Conservation (phyloP, 192 early-diverging fungal species). For the Dimargaris xerosporica region DNA sequence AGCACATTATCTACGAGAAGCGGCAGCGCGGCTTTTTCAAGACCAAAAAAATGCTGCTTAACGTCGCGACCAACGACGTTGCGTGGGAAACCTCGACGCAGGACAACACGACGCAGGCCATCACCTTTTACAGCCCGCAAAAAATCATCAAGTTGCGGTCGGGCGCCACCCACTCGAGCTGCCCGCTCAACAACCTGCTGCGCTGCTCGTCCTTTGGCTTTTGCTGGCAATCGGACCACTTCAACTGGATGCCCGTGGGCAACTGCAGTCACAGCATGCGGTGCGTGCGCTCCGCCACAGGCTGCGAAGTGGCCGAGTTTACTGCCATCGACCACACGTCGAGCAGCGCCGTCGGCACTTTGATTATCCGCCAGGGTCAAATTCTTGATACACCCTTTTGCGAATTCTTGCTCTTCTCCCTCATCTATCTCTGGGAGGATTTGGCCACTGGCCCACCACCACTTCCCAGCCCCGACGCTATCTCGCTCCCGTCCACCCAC, state of each 20-base stretch:
- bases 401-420: constrained; percentile 10
- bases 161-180: constrained; percentile 3
- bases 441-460: not conserved
- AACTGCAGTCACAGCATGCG: constrained; percentile 1
- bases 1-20: not conserved
- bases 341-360: not conserved
- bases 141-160: constrained; percentile 4
- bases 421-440: constrained; percentile 7
- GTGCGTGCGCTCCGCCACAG: constrained; percentile 7
- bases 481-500: not conserved
- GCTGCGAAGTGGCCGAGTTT: constrained; percentile 11
- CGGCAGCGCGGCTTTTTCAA: constrained; percentile 10
- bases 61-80: constrained; percentile 1
- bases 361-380: constrained; percentile 6
- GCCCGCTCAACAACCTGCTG: constrained; percentile 9
- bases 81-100: constrained; percentile 6
- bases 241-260: constrained; percentile 9
- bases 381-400: not conserved
- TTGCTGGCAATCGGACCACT: constrained; percentile 11
- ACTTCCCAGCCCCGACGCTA: not conserved
- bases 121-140: not conserved
- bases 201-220: not conserved
- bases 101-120: constrained; percentile 7
- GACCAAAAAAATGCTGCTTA: constrained; percentile 10
- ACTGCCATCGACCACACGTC: not conserved